Evolutionary conservation across 1,139 yeast genomes (phyloP).

Genomic region (Sugiyamaella paludigena): DNA sequence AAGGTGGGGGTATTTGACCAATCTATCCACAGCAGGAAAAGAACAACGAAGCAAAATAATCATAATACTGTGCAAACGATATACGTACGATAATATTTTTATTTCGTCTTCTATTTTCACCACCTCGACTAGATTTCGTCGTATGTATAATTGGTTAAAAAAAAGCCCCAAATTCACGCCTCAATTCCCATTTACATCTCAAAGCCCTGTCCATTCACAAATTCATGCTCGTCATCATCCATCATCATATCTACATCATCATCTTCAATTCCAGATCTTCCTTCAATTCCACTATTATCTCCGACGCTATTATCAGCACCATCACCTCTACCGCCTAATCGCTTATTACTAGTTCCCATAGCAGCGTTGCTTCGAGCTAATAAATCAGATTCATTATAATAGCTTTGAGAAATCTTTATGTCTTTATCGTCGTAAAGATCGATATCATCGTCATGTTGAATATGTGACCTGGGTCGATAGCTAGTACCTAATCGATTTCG

Average conservation of each 20-base stretch:
- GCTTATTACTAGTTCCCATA: conserved; percentile 32
- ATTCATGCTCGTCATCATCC: conserved; percentile 62
- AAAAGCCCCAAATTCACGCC: too few species aligned
- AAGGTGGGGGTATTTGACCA: too few species aligned
- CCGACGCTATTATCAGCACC: conserved; percentile 31
- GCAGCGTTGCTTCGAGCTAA: conserved; percentile 22
- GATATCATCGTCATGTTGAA: conserved; percentile 35
- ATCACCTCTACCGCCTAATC: conserved; percentile 25
- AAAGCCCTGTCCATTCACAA: conserved; percentile 79
- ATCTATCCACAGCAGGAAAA: too few species aligned
- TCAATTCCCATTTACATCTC: conserved; percentile 50
- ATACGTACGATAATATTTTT: too few species aligned
- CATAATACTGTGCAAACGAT: too few species aligned
- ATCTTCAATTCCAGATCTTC: conserved; percentile 69
- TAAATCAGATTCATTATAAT: conserved; percentile 28
- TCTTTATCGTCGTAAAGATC: conserved; percentile 41
- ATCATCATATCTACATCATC: conserved; percentile 53
- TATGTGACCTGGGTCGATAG: conserved; percentile 27
- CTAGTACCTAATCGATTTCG: conserved; percentile 31
- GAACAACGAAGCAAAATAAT: too few species aligned
- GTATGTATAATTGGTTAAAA: too few species aligned
- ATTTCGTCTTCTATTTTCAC: too few species aligned
- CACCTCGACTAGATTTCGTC: too few species aligned
- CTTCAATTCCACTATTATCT: conserved; percentile 25
- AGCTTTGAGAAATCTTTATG: conserved; percentile 34